Evolutionary conservation across 2,329 filamentous ascomycete genomes (phyloP).

Genomic region (Pleochaeta shiraiana): DNA sequence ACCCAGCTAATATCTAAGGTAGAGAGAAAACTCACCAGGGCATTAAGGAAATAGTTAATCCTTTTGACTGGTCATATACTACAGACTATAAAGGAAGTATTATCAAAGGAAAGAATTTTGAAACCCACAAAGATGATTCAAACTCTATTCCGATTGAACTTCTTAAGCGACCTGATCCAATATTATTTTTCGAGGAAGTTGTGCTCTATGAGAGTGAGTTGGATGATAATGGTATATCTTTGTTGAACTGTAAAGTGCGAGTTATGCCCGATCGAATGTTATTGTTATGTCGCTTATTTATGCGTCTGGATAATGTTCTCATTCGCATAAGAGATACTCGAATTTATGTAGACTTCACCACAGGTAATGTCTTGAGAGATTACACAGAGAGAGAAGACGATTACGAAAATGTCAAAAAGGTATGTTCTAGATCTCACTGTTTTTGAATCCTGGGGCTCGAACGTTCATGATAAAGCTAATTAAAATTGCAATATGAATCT

Average conservation of each 20-base stretch:
- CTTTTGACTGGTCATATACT: slow-evolving; percentile 96
- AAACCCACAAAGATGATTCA: slow-evolving; percentile 8
- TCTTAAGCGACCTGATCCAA: slow-evolving; percentile 74
- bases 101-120: slow-evolving; percentile 16
- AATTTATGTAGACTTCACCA: slow-evolving; percentile 75
- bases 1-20: slow-evolving; percentile 17
- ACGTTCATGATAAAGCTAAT: too few relatives aligned
- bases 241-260: slow-evolving; percentile 74
- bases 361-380: slow-evolving; percentile 61
- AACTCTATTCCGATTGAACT: slow-evolving; percentile 59
- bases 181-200: slow-evolving; percentile 91
- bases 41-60: slow-evolving; percentile 85
- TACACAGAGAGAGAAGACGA: slow-evolving; percentile 72
- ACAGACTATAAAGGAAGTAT: slow-evolving; percentile 66
- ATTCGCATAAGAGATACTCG: slow-evolving; percentile 76
- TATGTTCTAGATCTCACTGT: slow-evolving; percentile 22
- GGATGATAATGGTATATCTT: slow-evolving; percentile 87
- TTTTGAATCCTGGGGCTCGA: not conserved
- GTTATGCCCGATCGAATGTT: slow-evolving; percentile 84
- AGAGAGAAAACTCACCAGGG: slow-evolving; percentile 63
- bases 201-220: slow-evolving; percentile 94
- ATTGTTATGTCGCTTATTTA: slow-evolving; percentile 68
- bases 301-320: slow-evolving; percentile 79
- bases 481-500: not conserved
- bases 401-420: slow-evolving; percentile 55